phyloP scores from a whole-genome alignment of 2,329 filamentous ascomycete genomes.

The Zymoseptoria tritici region DNA sequence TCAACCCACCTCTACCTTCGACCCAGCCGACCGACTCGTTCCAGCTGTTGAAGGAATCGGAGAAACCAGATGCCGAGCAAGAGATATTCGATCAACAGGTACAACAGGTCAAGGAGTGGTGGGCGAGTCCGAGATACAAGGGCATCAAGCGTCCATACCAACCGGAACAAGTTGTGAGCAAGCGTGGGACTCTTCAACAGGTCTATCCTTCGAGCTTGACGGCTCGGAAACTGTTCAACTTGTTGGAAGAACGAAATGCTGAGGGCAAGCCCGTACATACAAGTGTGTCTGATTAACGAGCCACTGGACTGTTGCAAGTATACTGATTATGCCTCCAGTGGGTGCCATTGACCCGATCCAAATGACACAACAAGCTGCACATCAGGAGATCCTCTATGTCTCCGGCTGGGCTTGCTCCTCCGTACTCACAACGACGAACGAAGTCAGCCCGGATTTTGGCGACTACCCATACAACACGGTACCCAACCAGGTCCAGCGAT shows the following conservation, averaged over 20 bases:
- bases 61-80: conserved; percentile 76
- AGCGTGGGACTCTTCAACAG: conserved; percentile 80
- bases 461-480: conserved; percentile 99
- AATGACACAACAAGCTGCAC: conserved; percentile 95
- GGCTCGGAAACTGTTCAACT: conserved; percentile 88
- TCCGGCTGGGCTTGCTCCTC: conserved; percentile 98
- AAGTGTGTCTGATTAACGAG: conserved; percentile 47
- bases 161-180: conserved; percentile 84
- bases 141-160: conserved; percentile 90
- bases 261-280: conserved; percentile 88
- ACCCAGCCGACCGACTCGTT: conserved; percentile 66
- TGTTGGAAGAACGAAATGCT: conserved; percentile 69
- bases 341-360: conserved; percentile 97
- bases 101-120: conserved; percentile 82
- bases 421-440: conserved; percentile 85
- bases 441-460: conserved; percentile 94
- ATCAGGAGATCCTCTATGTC: conserved; percentile 93
- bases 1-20: conserved; percentile 55
- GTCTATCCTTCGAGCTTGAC: conserved; percentile 88
- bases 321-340: conserved; percentile 47
- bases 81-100: conserved; percentile 77
- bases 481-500: conserved; percentile 90
- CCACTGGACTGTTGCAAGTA: conserved; percentile 4
- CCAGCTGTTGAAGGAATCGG: conserved; percentile 69
- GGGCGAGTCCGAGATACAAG: conserved; percentile 73